Conservation (phyloP, 352 stramenopile genomes). For the Globisporangium ultimum region DNA sequence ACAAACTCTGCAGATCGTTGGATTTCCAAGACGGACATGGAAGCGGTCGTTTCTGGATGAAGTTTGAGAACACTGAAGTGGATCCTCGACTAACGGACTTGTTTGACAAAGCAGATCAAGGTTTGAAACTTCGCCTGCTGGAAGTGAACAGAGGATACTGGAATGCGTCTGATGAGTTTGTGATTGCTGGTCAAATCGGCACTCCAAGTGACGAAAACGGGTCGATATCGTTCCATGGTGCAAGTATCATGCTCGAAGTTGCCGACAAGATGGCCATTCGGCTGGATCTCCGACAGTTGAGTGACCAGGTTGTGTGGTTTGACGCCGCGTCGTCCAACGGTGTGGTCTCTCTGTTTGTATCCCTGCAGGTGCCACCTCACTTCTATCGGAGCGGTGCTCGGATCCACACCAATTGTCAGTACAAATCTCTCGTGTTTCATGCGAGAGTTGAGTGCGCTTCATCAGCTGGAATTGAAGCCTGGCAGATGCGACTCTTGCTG, state of each 20-base stretch:
- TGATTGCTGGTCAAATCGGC: slow-evolving; percentile 1
- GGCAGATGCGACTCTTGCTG: slow-evolving; percentile 45
- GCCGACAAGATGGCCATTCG: slow-evolving; percentile 16
- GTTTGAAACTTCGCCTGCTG: not conserved
- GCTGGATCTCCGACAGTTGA: slow-evolving; percentile 46
- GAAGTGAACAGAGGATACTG: slow-evolving; percentile 11
- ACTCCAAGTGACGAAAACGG: slow-evolving; percentile 12
- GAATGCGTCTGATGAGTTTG: slow-evolving; percentile 8
- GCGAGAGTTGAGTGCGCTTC: slow-evolving; percentile 1
- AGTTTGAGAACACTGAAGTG: slow-evolving; percentile 41
- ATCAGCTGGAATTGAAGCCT: slow-evolving; percentile 17
- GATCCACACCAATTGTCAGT: slow-evolving; percentile 30
- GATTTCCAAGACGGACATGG: slow-evolving; percentile 27
- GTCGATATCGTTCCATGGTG: slow-evolving; percentile 10
- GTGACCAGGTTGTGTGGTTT: slow-evolving; percentile 40
- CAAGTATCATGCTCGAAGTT: slow-evolving; percentile 13
- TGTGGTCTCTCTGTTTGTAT: slow-evolving; percentile 27
- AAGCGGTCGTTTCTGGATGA: slow-evolving; percentile 37
- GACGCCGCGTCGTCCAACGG: slow-evolving; percentile 23
- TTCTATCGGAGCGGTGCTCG: slow-evolving; percentile 31
- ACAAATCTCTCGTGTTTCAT: slow-evolving; percentile 33
- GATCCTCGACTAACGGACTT: slow-evolving; percentile 14
- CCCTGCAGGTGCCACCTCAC: slow-evolving; percentile 34
- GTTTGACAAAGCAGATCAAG: slow-evolving; percentile 4
- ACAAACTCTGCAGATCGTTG: slow-evolving; percentile 28